Conservation (phyloP, 306 rosid genomes). For the Hippophae tibetana region DNA sequence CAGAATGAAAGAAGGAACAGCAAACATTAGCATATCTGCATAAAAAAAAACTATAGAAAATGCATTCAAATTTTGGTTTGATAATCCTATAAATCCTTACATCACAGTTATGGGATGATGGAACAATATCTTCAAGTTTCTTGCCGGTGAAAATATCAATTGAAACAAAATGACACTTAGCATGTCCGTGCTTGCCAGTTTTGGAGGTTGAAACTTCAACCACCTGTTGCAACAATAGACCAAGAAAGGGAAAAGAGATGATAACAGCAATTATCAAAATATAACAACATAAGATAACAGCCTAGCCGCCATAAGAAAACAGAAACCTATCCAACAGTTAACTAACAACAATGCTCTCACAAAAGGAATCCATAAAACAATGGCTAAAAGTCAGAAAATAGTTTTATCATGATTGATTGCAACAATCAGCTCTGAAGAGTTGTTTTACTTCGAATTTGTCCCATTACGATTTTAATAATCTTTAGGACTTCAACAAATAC, state of each 20-base stretch:
- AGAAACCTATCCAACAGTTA: too few species aligned
- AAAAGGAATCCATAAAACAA: too few species aligned
- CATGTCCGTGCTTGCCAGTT: conserved; percentile 88
- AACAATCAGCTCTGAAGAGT: too few species aligned
- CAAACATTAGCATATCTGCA: background rate
- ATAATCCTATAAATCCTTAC: conserved; percentile 23
- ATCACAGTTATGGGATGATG: conserved; percentile 85
- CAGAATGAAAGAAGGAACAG: background rate
- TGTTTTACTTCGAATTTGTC: too few species aligned
- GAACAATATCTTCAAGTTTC: conserved; percentile 86
- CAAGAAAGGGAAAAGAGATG: too few species aligned
- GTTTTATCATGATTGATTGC: background rate
- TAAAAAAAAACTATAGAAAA: background rate
- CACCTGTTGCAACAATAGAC: conserved; percentile 33
- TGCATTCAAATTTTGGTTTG: background rate
- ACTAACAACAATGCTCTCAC: background rate
- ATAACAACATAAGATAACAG: background rate
- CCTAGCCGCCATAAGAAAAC: background rate
- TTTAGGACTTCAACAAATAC: too few species aligned
- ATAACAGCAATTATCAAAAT: background rate
- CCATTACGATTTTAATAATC: too few species aligned
- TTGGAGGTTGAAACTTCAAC: conserved; percentile 89
- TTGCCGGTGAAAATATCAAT: conserved; percentile 73
- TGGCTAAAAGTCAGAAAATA: background rate
- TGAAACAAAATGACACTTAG: conserved; percentile 82